phyloP scores from a whole-genome alignment of 768 basidiomycete genomes.

The Serendipita sp. region DNA sequence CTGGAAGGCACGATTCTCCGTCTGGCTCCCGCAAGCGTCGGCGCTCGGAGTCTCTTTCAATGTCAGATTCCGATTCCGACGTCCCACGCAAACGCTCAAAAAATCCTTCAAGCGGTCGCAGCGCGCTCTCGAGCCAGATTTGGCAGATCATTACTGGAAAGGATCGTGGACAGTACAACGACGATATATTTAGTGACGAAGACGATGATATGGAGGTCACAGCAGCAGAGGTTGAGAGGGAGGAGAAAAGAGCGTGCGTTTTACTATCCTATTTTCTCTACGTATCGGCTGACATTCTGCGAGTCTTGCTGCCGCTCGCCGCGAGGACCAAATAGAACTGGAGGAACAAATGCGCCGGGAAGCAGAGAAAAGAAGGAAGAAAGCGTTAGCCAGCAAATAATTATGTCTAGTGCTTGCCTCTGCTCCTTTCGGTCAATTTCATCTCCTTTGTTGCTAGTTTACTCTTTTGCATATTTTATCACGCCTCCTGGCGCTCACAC shows the following conservation, averaged over 20 bases:
- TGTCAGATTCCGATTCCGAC: neutral
- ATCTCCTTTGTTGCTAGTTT: neutral
- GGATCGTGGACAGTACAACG: slow-evolving; percentile 8
- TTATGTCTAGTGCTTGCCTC: neutral
- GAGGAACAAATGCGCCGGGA: slow-evolving; percentile 13
- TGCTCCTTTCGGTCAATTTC: too few relatives aligned
- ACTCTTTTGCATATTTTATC: neutral
- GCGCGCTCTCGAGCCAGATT: neutral
- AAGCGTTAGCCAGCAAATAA: neutral
- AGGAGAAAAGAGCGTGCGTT: slow-evolving; percentile 11
- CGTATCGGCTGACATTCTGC: neutral
- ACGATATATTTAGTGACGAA: slow-evolving; percentile 11
- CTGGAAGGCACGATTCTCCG: slow-evolving; percentile 1
- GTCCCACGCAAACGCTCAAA: neutral
- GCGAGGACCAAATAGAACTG: slow-evolving; percentile 10
- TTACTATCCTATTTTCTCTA: neutral
- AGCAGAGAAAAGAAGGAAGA: slow-evolving; percentile 11
- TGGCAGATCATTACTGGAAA: slow-evolving; percentile 3
- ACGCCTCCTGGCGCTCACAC: neutral
- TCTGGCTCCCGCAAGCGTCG: neutral
- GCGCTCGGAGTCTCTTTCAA: neutral
- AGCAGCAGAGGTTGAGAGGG: slow-evolving; percentile 8
- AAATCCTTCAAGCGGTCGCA: neutral
- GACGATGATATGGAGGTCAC: slow-evolving; percentile 13
- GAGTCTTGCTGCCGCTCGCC: slow-evolving; percentile 10